phyloP scores from a whole-genome alignment of 2,329 filamentous ascomycete species.

The Ophiostoma quercus region DNA sequence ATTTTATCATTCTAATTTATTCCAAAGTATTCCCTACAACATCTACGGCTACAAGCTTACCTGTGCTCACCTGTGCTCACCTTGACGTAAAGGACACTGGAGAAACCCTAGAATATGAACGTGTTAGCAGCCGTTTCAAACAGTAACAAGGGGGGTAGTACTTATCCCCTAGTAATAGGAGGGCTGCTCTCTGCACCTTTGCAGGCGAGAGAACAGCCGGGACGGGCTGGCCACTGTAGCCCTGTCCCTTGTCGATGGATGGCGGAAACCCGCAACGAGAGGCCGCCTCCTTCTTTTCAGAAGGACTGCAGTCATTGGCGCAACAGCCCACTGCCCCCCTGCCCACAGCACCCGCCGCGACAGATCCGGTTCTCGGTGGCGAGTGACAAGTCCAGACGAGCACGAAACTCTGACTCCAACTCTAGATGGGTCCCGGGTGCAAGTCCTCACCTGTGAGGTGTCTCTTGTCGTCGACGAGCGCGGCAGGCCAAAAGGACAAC shows the following conservation, averaged over 20 bases:
- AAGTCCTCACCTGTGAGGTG: conserved; percentile 30
- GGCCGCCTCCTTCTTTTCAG: background rate
- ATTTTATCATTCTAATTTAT: background rate
- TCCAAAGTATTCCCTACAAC: background rate
- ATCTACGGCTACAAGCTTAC: background rate
- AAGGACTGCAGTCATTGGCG: conserved; percentile 12
- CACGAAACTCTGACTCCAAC: conserved; percentile 91
- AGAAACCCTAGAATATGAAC: background rate
- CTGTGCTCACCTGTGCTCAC: background rate
- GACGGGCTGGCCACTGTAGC: conserved; percentile 38
- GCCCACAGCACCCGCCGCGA: background rate
- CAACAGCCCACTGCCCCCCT: background rate
- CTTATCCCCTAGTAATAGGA: conserved; percentile 48
- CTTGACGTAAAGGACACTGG: too few species aligned
- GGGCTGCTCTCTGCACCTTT: conserved; percentile 46
- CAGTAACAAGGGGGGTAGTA: conserved; percentile 28
- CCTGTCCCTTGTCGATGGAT: conserved; percentile 33
- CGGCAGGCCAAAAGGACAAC: conserved; percentile 20
- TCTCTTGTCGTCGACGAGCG: background rate
- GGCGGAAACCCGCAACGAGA: background rate
- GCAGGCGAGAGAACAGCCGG: conserved; percentile 47
- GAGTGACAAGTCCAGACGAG: conserved; percentile 60
- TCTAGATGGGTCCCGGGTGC: conserved; percentile 72
- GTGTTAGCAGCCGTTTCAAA: conserved; percentile 11
- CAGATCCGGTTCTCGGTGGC: background rate